These are phyloP conservation scores for Gentiana macrophylla DNA, from an alignment of 257 asterid genomes.

Conservation along the genomic window DNA sequence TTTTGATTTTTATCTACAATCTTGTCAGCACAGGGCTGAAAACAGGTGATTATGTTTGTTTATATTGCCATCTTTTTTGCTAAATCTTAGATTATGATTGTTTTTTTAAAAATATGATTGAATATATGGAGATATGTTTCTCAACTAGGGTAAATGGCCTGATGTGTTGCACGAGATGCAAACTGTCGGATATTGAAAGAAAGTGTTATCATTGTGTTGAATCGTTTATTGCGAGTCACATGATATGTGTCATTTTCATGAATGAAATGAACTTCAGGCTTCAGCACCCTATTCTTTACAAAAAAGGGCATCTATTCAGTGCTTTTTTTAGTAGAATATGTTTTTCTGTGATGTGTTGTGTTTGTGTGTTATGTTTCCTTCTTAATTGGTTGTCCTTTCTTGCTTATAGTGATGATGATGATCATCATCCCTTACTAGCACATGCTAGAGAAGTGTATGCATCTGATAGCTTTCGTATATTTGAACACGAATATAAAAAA, in stretches of 20 bases:
- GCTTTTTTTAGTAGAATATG: too few relatives aligned
- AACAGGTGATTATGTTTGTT: too few relatives aligned
- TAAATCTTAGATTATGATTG: too few relatives aligned
- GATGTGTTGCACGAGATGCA: neutral
- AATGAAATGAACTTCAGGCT: neutral
- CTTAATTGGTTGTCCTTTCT: neutral
- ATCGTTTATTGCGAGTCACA: too few relatives aligned
- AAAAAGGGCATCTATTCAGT: too few relatives aligned
- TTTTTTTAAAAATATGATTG: neutral
- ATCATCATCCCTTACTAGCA: slow-evolving; percentile 4
- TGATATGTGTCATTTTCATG: too few relatives aligned
- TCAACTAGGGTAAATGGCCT: neutral
- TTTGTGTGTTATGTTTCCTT: neutral
- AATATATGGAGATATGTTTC: neutral
- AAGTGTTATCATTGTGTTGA: too few relatives aligned
- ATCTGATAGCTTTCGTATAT: slow-evolving; percentile 3
- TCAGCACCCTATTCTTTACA: neutral
- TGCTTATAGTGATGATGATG: neutral
- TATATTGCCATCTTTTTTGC: too few relatives aligned
- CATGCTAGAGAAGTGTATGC: slow-evolving; percentile 12
- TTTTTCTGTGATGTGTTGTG: too few relatives aligned
- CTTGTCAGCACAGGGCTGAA: too few relatives aligned
- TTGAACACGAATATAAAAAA: slow-evolving; percentile 12
- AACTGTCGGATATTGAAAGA: too few relatives aligned
- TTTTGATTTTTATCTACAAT: neutral